Percentiles rank a stretch among this genome's conserved stretches.
Conservation (phyloP, 192 early-diverging fungal species). For the Gaertneriomyces sp. region DNA sequence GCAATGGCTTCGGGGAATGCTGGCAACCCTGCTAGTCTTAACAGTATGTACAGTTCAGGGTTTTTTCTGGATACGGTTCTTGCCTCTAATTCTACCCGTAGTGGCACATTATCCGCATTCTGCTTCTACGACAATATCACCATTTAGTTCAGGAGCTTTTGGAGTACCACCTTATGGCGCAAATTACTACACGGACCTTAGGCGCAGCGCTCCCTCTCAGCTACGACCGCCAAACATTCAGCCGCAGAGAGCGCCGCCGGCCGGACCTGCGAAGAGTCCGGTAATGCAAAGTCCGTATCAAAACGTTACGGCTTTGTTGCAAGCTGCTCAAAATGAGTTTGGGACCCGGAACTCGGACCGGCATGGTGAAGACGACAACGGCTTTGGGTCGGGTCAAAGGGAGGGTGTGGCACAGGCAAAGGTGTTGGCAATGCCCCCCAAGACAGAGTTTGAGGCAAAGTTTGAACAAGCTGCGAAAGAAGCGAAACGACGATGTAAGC, state of each 20-base stretch:
- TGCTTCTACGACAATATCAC: too few relatives aligned
- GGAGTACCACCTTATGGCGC: too few relatives aligned
- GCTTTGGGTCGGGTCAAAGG: neutral
- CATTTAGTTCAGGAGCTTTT: too few relatives aligned
- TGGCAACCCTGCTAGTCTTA: neutral
- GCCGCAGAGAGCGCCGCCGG: too few relatives aligned
- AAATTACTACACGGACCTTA: too few relatives aligned
- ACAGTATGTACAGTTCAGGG: neutral
- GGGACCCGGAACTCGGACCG: neutral
- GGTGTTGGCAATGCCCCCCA: conserved; percentile 13
- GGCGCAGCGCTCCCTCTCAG: too few relatives aligned
- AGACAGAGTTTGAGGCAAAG: conserved; percentile 13
- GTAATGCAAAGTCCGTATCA: neutral
- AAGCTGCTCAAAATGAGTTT: neutral
- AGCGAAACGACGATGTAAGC: conserved; percentile 20
- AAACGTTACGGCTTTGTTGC: neutral
- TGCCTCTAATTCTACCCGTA: neutral
- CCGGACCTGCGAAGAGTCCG: neutral
- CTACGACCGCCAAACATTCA: too few relatives aligned
- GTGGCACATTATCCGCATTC: too few relatives aligned
- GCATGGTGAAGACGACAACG: neutral
- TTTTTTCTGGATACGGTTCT: neutral
- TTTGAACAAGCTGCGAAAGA: conserved; percentile 23
- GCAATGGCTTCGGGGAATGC: too few relatives aligned
- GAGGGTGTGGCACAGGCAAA: neutral